phyloP scores from a whole-genome alignment of 305 asterid species.

The Fraxinus dipetala region DNA sequence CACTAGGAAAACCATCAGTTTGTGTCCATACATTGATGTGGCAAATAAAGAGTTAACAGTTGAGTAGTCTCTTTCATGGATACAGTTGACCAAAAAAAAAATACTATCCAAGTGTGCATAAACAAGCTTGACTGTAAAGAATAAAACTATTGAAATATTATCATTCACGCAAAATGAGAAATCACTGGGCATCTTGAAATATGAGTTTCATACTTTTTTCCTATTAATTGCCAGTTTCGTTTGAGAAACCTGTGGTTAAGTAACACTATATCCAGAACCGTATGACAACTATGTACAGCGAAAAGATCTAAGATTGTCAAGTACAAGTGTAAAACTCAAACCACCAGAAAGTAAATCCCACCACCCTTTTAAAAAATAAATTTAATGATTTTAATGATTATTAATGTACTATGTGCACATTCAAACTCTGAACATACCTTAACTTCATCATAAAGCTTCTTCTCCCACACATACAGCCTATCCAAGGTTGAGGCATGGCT shows the following conservation, averaged over 20 bases:
- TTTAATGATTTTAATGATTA: neutral
- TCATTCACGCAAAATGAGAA: neutral
- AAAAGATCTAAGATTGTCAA: neutral
- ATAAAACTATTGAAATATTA: neutral
- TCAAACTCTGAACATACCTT: conserved; percentile 40
- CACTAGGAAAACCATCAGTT: neutral
- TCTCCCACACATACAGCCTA: conserved; percentile 96
- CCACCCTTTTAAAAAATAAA: neutral
- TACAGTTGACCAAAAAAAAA: neutral
- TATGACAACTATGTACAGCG: neutral
- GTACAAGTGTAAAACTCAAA: neutral
- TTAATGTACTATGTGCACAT: neutral
- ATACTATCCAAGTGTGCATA: neutral
- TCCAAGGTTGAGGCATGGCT: conserved; percentile 97
- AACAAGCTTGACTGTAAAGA: neutral
- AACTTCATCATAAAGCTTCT: conserved; percentile 92
- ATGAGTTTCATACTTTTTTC: neutral
- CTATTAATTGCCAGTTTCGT: neutral
- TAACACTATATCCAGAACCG: neutral
- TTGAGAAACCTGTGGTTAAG: neutral
- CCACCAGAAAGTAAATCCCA: neutral
- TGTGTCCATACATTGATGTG: neutral
- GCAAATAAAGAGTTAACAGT: neutral
- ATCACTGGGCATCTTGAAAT: neutral
- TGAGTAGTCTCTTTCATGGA: neutral